Conservation (phyloP, 208 protist genomes). For the Trichomonas vaginalis region DNA sequence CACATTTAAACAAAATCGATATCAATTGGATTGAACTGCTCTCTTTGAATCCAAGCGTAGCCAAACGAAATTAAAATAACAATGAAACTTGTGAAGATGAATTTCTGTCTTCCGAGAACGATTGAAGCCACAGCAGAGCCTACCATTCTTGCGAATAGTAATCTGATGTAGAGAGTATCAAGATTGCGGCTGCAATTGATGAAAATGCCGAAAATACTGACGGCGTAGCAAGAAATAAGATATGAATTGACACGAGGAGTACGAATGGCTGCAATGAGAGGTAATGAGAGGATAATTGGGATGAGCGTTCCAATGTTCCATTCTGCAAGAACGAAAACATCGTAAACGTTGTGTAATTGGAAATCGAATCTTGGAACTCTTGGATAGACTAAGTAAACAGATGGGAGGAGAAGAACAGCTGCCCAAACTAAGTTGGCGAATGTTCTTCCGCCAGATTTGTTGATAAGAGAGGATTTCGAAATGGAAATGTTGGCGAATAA, state of each 20-base stretch:
- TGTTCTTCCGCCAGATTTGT: background rate
- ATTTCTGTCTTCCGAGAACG: background rate
- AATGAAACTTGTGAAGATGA: background rate
- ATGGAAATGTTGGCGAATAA: background rate
- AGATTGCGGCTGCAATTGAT: background rate
- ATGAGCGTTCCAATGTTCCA: background rate
- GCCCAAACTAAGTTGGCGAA: background rate
- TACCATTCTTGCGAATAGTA: background rate
- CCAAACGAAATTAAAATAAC: background rate
- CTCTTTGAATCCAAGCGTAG: background rate
- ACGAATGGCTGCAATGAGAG: background rate
- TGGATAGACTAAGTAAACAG: background rate
- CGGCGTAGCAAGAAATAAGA: background rate
- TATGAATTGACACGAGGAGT: background rate
- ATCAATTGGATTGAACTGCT: background rate
- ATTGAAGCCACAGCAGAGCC: background rate
- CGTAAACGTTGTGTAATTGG: background rate
- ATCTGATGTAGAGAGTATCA: background rate
- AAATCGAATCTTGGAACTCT: background rate
- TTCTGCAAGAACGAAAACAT: background rate
- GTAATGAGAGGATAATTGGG: background rate
- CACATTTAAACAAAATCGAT: background rate
- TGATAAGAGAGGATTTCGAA: background rate
- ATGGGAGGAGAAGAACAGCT: background rate
- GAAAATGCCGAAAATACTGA: background rate